Evolutionary conservation across 441 rosid genomes (phyloP), one percentile per base, ranked within the genome.

Genomic region (Viola pubescens): DNA sequence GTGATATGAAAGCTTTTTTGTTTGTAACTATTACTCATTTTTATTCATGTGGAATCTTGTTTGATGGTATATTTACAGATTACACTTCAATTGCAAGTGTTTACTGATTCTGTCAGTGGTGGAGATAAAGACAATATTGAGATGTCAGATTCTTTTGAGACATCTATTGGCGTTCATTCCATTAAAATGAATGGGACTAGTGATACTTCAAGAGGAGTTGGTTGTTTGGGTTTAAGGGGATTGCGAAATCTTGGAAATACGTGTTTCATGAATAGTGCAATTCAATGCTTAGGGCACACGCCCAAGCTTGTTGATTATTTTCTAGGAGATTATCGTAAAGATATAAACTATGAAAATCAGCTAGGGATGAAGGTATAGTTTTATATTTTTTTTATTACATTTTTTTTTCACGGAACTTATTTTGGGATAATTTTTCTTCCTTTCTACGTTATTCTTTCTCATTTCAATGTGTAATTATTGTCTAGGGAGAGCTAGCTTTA

Each of bases 201-300:
- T 59, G 59, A 47, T 61, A 48, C 73, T 48, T 64, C 42, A 55
- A 43, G 70, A 52, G 74, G 70, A 62, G 69, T 72, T 59, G 67
- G 78, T 58, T 62, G 65, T 19, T 67, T 86, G 73, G 94, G 94
- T 69, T 71, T 84, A 79, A 70, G 75, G 9, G 91, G 91, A 67
- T 59, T 84, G 53, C 77, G 70, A 59, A 87, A 87, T 72, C 94
- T 87, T 69, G 91, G 91, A 66, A 84, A 84, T 67, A 87, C 94
- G 60, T 84, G 94, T 64, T 82, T 86, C 71, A 82, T 86, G 90
- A 86, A 86, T 73, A 86, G 86, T 55, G 77, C 84, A 64, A 63
- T 82, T 48, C 94, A 82, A 71, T 87, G 91, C 71, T 67, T 84
- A 71, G 85, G 71, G 3, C 89, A 78, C 72, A 81, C 94, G 2